These are phyloP conservation scores for Pleoardoris graminearum DNA, from an alignment of 2,329 filamentous ascomycete genomes.

Conservation along the genomic window DNA sequence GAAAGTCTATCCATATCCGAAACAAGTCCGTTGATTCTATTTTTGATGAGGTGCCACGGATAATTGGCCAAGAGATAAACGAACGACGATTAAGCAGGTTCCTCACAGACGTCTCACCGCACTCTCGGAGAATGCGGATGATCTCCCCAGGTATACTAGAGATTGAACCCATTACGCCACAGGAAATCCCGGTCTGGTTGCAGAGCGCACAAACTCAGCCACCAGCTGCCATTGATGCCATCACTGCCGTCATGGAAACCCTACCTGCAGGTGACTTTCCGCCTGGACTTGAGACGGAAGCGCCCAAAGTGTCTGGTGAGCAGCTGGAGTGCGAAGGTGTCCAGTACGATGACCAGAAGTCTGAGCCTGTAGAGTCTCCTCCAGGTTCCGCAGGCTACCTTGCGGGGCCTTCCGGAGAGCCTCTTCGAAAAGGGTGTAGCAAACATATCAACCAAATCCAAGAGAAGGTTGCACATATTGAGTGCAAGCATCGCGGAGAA, in stretches of 20 bases:
- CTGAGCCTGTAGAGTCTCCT: slow-evolving; percentile 3
- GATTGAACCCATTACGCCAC: slow-evolving; percentile 14
- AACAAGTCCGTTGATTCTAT: slow-evolving; percentile 25
- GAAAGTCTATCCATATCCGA: slow-evolving; percentile 16
- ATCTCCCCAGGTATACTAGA: slow-evolving; percentile 16
- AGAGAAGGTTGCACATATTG: slow-evolving; percentile 16
- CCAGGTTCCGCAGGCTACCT: not conserved
- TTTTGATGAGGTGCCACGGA: slow-evolving; percentile 18
- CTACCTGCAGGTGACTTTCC: slow-evolving; percentile 7
- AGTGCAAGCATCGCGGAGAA: slow-evolving; percentile 11
- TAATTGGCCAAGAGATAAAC: slow-evolving; percentile 18
- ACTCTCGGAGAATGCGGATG: slow-evolving; percentile 17
- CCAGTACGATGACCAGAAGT: slow-evolving; percentile 6
- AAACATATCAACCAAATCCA: slow-evolving; percentile 17
- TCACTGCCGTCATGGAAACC: slow-evolving; percentile 14
- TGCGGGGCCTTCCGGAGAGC: not conserved
- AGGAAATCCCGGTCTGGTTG: slow-evolving; percentile 24
- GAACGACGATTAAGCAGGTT: slow-evolving; percentile 17
- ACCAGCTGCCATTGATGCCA: slow-evolving; percentile 21
- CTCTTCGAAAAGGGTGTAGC: slow-evolving; percentile 13
- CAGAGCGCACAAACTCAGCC: slow-evolving; percentile 21
- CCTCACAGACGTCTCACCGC: slow-evolving; percentile 16
- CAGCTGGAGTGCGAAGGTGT: slow-evolving; percentile 6
- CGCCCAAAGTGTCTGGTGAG: not conserved
- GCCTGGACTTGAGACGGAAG: not conserved